Evolutionary conservation across 108 stramenopile genomes (phyloP).

Genomic region (Cyclotella distinguenda): DNA sequence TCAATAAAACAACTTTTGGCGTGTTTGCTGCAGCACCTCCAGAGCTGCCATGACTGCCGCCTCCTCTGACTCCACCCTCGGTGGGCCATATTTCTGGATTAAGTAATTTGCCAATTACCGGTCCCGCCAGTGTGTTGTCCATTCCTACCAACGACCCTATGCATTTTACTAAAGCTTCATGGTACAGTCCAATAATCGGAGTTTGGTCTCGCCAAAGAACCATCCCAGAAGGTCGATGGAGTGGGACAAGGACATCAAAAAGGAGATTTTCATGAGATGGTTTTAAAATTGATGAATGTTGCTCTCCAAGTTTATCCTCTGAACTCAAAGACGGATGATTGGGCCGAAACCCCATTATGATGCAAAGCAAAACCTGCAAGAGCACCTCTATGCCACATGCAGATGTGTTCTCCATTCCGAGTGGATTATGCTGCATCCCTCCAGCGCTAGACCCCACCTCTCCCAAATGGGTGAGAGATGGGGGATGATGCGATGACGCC

Average conservation of each 20-base stretch:
- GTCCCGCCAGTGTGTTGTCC: constrained; percentile 45
- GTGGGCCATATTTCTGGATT: constrained; percentile 76
- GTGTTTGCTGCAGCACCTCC: constrained; percentile 53
- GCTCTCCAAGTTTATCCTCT: not conserved
- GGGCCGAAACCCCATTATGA: constrained; percentile 51
- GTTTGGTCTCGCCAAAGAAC: constrained; percentile 87
- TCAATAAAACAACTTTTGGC: constrained; percentile 72
- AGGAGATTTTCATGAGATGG: constrained; percentile 56
- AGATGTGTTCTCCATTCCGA: constrained; percentile 67
- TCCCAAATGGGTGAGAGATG: constrained; percentile 21
- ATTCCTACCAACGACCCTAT: constrained; percentile 53
- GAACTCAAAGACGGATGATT: not conserved
- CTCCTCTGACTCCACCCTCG: constrained; percentile 18
- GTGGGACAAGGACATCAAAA: constrained; percentile 63
- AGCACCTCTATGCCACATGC: constrained; percentile 61
- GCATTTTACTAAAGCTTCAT: constrained; percentile 73
- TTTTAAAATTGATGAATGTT: constrained; percentile 16
- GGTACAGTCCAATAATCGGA: constrained; percentile 71
- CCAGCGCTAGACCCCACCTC: constrained; percentile 7
- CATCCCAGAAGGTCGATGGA: constrained; percentile 80
- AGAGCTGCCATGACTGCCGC: not conserved
- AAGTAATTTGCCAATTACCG: constrained; percentile 51
- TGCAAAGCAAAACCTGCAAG: constrained; percentile 53
- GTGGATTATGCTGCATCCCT: constrained; percentile 26
- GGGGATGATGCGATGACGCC: constrained; percentile 4